These are phyloP conservation scores for Eutypella sp. DNA, from an alignment of 2,329 filamentous ascomycete genomes.

Conservation along the genomic window DNA sequence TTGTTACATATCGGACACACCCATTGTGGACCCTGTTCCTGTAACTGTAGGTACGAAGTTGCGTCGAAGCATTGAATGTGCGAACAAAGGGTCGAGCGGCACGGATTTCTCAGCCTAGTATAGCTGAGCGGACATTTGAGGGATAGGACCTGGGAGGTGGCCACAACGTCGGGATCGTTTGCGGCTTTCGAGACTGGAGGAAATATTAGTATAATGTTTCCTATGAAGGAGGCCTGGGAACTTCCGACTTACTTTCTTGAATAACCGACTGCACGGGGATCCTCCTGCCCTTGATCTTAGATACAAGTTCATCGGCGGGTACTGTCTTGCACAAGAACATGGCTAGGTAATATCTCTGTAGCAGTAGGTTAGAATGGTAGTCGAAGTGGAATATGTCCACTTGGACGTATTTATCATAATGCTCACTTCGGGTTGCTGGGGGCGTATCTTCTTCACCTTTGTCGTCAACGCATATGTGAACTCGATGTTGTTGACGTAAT, in stretches of 20 bases:
- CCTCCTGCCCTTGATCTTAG: slow-evolving; percentile 59
- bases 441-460: slow-evolving; percentile 56
- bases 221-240: background rate
- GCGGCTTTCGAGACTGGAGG: slow-evolving; percentile 69
- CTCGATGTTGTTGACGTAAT: slow-evolving; percentile 71
- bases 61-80: slow-evolving; percentile 97
- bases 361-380: slow-evolving; percentile 12
- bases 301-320: slow-evolving; percentile 66
- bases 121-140: slow-evolving; percentile 91
- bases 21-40: slow-evolving; percentile 96
- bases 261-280: slow-evolving; percentile 80
- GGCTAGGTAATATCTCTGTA: slow-evolving; percentile 66
- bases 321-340: slow-evolving; percentile 72
- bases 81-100: slow-evolving; percentile 72
- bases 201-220: slow-evolving; percentile 16
- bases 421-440: slow-evolving; percentile 21
- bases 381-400: slow-evolving; percentile 7
- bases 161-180: slow-evolving; percentile 81
- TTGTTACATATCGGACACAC: slow-evolving; percentile 93
- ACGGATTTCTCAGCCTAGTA: slow-evolving; percentile 72
- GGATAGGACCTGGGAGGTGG: slow-evolving; percentile 83
- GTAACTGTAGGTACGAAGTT: slow-evolving; percentile 83
- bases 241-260: slow-evolving; percentile 63
- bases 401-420: slow-evolving; percentile 14
- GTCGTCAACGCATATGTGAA: slow-evolving; percentile 90